phyloP scores from a whole-genome alignment of 768 basidiomycete species.

The Kwoniella sp. region DNA sequence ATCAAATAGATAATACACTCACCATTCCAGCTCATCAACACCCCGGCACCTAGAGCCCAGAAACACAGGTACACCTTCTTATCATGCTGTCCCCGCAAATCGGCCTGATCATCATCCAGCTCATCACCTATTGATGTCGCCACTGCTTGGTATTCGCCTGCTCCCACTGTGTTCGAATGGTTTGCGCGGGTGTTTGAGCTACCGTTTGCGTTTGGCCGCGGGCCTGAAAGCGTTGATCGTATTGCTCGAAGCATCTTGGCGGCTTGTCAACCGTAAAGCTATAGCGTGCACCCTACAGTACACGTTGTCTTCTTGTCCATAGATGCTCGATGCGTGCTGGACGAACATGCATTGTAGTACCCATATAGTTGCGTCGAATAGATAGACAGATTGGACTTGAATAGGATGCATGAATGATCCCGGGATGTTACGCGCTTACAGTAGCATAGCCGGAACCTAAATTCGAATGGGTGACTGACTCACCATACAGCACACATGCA shows the following conservation, averaged over 20 bases:
- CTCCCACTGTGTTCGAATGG: background rate
- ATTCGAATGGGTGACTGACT: background rate
- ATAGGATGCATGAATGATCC: too few species aligned
- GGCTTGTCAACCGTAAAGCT: background rate
- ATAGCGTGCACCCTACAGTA: too few species aligned
- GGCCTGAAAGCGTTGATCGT: conserved; percentile 7
- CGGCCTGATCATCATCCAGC: conserved; percentile 8
- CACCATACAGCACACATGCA: background rate
- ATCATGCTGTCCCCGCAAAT: conserved; percentile 20
- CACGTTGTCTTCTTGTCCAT: too few species aligned
- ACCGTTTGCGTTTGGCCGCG: too few species aligned
- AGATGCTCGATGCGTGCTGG: too few species aligned
- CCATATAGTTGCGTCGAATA: too few species aligned
- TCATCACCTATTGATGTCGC: conserved; percentile 23
- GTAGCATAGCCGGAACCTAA: background rate
- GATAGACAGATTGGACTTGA: too few species aligned
- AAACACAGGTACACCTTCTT: conserved; percentile 46
- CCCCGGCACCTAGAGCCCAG: conserved; percentile 70
- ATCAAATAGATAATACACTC: too few species aligned
- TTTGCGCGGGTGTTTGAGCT: background rate
- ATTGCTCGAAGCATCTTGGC: conserved; percentile 17
- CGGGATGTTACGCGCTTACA: too few species aligned
- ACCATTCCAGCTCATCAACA: conserved; percentile 91
- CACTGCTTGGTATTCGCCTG: conserved; percentile 27
- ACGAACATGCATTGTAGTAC: too few species aligned